phyloP scores from a whole-genome alignment of 2,329 filamentous ascomycete species.

The Fusarium oligoseptatum region DNA sequence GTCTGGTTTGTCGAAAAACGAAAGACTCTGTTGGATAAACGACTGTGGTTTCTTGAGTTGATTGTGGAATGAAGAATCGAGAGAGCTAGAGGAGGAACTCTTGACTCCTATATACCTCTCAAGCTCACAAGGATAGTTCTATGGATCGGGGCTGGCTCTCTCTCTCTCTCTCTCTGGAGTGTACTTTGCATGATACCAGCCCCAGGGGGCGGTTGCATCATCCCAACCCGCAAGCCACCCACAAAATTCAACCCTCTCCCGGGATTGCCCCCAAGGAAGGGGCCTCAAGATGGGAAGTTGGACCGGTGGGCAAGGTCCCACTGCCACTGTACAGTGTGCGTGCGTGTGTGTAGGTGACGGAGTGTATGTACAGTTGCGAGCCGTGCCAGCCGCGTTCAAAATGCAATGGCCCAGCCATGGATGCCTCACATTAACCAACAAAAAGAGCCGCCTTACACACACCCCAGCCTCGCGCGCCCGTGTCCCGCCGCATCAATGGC shows the following conservation, averaged over 20 bases:
- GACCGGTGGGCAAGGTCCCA: conserved; percentile 37
- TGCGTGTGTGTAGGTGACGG: background rate
- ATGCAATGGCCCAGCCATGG: conserved; percentile 1
- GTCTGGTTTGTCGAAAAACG: conserved; percentile 27
- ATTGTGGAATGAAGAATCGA: conserved; percentile 12
- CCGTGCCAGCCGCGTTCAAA: conserved; percentile 20
- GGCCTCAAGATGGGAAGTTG: conserved; percentile 40
- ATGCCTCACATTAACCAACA: conserved; percentile 1
- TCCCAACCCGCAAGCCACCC: conserved; percentile 38
- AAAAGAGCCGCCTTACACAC: background rate
- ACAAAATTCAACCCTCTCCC: conserved; percentile 23
- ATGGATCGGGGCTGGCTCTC: conserved; percentile 10
- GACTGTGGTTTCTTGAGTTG: conserved; percentile 26
- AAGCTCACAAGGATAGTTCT: conserved; percentile 17
- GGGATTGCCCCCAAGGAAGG: conserved; percentile 7
- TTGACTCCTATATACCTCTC: conserved; percentile 38
- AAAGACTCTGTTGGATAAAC: conserved; percentile 31
- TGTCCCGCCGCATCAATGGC: background rate
- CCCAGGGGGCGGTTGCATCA: conserved; percentile 43
- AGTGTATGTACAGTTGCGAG: background rate
- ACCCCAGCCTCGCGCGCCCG: conserved; percentile 5
- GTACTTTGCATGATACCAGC: conserved; percentile 31
- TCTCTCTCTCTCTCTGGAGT: conserved; percentile 1
- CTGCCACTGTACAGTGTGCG: background rate
- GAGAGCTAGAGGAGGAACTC: conserved; percentile 20